Evolutionary conservation across 257 asterid genomes (phyloP).

Genomic region (Solanum chilense): DNA sequence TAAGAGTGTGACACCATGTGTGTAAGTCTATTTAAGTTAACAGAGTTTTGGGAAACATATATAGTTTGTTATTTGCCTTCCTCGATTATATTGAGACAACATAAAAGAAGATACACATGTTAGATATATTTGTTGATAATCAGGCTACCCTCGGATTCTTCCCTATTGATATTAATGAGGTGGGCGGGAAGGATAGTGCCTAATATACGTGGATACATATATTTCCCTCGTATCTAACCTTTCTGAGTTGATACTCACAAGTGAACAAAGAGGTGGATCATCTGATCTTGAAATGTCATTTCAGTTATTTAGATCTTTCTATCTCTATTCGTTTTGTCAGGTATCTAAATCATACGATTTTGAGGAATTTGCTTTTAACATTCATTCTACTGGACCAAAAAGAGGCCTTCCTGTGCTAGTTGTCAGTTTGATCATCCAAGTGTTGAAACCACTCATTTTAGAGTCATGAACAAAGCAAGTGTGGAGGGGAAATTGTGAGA

Average conservation of each 20-base stretch:
- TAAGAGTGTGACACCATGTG: no score
- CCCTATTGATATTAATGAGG: not conserved
- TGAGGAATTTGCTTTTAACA: not conserved
- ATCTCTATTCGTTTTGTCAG: no score
- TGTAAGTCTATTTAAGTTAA: not conserved
- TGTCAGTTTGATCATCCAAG: not conserved
- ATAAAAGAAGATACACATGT: not conserved
- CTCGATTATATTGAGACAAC: not conserved
- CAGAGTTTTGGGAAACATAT: not conserved
- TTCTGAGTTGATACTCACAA: not conserved
- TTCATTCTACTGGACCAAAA: not conserved
- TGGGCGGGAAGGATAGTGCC: not conserved
- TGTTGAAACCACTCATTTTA: not conserved
- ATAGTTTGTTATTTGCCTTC: not conserved
- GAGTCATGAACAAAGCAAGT: no score
- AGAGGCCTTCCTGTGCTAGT: not conserved
- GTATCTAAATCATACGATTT: not conserved
- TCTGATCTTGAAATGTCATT: not conserved
- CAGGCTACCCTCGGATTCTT: not conserved
- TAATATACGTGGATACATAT: no score
- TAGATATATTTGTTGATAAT: not conserved
- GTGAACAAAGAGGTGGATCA: not conserved
- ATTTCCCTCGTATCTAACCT: not conserved
- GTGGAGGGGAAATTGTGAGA: no score
- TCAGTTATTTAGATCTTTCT: no score